A percentile compares a stretch with the other conserved stretches of the same genome.
Evolutionary conservation across 768 basidiomycete genomes (phyloP).

Genomic region (Amyloporia xantha): DNA sequence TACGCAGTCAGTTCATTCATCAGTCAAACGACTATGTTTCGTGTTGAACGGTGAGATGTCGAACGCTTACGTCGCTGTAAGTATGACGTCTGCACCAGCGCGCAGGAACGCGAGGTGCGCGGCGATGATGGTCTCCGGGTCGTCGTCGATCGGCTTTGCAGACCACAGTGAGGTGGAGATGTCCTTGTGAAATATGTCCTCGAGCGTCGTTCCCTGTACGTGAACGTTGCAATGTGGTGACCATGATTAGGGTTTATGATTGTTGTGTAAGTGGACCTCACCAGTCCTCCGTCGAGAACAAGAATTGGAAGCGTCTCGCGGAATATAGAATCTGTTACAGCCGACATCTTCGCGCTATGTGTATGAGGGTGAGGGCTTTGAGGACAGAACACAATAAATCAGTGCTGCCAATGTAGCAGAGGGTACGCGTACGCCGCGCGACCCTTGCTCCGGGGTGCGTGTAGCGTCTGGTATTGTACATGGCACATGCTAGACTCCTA

Average conservation of each 20-base stretch:
- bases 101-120: constrained; percentile 58
- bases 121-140: constrained; percentile 46
- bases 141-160: constrained; percentile 46
- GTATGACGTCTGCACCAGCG: constrained; percentile 60
- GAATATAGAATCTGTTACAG: too few relatives aligned
- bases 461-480: neutral
- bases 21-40: neutral
- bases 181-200: constrained; percentile 40
- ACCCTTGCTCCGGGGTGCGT: too few relatives aligned
- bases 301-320: too few relatives aligned
- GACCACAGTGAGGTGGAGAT: constrained; percentile 68
- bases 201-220: constrained; percentile 53
- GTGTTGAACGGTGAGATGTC: neutral
- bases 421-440: too few relatives aligned
- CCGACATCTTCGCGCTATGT: too few relatives aligned
- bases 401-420: too few relatives aligned
- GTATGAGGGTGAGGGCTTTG: too few relatives aligned
- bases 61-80: constrained; percentile 54
- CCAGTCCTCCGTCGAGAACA: constrained; percentile 16
- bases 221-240: neutral
- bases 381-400: too few relatives aligned
- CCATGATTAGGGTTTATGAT: neutral
- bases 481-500: neutral
- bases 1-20: constrained; percentile 23
- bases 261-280: constrained; percentile 3